Base-by-base conservation (phyloP, 768 basidiomycete genomes). In the Trametes punicea region DNA sequence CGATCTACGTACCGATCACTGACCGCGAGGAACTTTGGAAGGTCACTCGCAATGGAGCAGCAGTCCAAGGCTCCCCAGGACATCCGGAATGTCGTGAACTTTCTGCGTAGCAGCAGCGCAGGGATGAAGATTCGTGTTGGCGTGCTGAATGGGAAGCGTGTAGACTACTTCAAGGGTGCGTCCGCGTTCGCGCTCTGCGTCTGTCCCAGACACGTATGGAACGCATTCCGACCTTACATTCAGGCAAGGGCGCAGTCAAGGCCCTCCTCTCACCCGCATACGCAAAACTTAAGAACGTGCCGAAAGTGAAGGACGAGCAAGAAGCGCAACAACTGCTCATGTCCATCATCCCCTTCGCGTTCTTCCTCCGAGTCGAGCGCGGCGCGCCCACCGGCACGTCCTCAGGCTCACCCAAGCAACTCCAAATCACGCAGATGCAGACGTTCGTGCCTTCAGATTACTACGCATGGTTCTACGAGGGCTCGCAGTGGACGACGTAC, bases 111-210 rank as follows among this genome's bases (percentile, higher is more conserved):
- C 62, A 86, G 88, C 63, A 87, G 85, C 65, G 79, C 91, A 13
- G 92, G 92, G 2, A 84, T 98, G 65, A 98, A 97, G 76, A 81
- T 87, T 51, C 81, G 92, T 61, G 86, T 88, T 9, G 97, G 97
- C 20, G 88, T 94, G 8, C 74, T 98, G 66, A 92, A 92, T 64
- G 96, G 96, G 21, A 97, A 96, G 72, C 86, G 96, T 31, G 74
- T 95, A 48, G 96, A 98, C 72, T 99, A 98, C 74, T 99, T 98
- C 80, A 99, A 94, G 77, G 97, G 96, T 94, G 48, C 63, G 79
- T 62, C 38, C 18, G 33, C 10, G 29, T 13, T 25, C 26, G 6
- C 29, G 16, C 44, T 26, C 20, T 13, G 33, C 44, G 26, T 23
- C 31, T 21, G 16, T 38, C n/a, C 36, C 29, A 48, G 50, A 26